Evolutionary conservation across 805 yeast genomes (phyloP).

Genomic region (Grigorovia humatica): DNA sequence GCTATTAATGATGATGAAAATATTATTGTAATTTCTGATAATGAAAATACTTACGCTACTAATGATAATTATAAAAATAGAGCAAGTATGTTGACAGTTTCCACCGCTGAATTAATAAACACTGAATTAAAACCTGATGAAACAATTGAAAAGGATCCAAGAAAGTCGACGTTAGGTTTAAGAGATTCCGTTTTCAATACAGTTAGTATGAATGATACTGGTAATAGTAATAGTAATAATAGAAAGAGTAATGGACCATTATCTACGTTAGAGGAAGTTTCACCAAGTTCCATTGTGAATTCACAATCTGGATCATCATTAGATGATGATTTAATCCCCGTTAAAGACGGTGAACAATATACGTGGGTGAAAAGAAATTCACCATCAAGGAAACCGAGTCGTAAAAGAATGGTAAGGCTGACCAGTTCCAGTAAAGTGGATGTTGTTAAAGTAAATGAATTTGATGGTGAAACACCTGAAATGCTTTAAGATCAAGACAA

Average conservation of each 20-base stretch:
- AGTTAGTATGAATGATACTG: slow-evolving; percentile 10
- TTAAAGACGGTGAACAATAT: slow-evolving; percentile 24
- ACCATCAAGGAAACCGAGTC: slow-evolving; percentile 21
- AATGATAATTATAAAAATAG: slow-evolving; percentile 45
- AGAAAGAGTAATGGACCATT: neutral
- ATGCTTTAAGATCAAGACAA: neutral
- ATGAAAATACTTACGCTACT: slow-evolving; percentile 25
- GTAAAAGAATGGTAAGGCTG: slow-evolving; percentile 31
- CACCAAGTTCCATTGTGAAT: slow-evolving; percentile 1
- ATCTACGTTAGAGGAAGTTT: neutral
- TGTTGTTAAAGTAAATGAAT: slow-evolving; percentile 24
- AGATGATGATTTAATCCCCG: slow-evolving; percentile 27
- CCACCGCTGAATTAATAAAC: slow-evolving; percentile 73
- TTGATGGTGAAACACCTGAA: slow-evolving; percentile 18
- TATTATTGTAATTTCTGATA: slow-evolving; percentile 25
- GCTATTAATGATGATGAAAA: slow-evolving; percentile 9
- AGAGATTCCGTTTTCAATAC: slow-evolving; percentile 34
- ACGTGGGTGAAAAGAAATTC: slow-evolving; percentile 23
- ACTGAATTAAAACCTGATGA: slow-evolving; percentile 64
- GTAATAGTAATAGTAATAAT: neutral
- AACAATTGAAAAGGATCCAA: slow-evolving; percentile 33
- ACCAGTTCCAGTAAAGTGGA: slow-evolving; percentile 28
- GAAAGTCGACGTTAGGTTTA: slow-evolving; percentile 31
- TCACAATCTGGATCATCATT: slow-evolving; percentile 16
- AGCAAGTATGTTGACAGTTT: slow-evolving; percentile 70